A percentile compares a stretch with the other conserved stretches of the same genome.
phyloP scores from a whole-genome alignment of 768 basidiomycete genomes.

The Boletus reticulatus region DNA sequence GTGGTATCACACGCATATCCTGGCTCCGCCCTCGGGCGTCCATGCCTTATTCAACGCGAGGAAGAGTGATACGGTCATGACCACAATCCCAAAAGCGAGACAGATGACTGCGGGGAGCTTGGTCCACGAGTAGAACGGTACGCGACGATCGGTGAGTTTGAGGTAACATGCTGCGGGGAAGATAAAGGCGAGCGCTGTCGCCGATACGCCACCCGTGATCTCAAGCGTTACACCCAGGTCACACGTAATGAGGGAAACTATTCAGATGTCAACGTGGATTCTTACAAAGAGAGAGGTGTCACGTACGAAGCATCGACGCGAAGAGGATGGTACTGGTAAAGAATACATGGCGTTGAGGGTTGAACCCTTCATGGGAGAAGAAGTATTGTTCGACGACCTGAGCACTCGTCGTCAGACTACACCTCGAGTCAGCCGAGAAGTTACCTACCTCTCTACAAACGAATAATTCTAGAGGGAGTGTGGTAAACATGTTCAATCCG shows the following conservation, averaged over 20 bases:
- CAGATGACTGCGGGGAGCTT: slow-evolving; percentile 78
- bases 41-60: slow-evolving; percentile 78
- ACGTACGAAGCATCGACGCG: slow-evolving; percentile 77
- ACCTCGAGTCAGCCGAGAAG: not conserved
- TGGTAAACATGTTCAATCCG: slow-evolving; percentile 97
- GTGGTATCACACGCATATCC: slow-evolving; percentile 60
- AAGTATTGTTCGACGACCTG: slow-evolving; percentile 96
- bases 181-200: slow-evolving; percentile 89
- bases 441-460: slow-evolving; percentile 87
- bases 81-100: slow-evolving; percentile 68
- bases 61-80: slow-evolving; percentile 75
- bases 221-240: slow-evolving; percentile 98
- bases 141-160: slow-evolving; percentile 56
- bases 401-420: slow-evolving; percentile 3
- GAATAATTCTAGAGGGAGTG: slow-evolving; percentile 92
- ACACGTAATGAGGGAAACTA: slow-evolving; percentile 90
- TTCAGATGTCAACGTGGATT: not conserved
- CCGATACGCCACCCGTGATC: slow-evolving; percentile 95
- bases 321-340: slow-evolving; percentile 86
- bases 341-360: slow-evolving; percentile 78
- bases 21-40: slow-evolving; percentile 67
- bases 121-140: slow-evolving; percentile 64
- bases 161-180: slow-evolving; percentile 88
- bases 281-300: not conserved
- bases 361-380: slow-evolving; percentile 86